Evolutionary conservation across 306 rosid genomes (phyloP), one percentile per base, ranked within the genome.

Genomic region (Oemleria cerasiformis): DNA sequence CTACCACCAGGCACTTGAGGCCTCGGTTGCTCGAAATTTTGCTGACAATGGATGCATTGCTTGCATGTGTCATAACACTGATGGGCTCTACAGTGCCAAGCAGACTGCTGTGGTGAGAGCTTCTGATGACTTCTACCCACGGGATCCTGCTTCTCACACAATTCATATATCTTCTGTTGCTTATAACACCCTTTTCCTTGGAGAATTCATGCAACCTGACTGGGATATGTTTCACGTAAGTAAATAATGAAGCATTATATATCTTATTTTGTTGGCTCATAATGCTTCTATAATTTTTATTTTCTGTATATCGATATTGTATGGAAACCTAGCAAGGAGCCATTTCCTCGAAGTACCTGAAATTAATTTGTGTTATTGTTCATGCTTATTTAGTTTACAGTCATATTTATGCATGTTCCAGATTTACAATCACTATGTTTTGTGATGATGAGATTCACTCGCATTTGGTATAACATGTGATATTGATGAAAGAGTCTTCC

Each of bases 191-290:
- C 87, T 95, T 53, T 95, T 95, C 84, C 97, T 95, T 15, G 97
- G 99, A 55, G 99, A 95, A 75, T 89, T 95, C 71, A 89, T 95
- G 99, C 97, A 91, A 51, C 96, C 99, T 47, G 99, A 95, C 60
- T 95, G 99, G 97, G 99, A 95, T 72, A 95, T 95, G 99, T 95
- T 95, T 86, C 99, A 91, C 55, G 97, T 94, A 77, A 87, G 97
- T 85, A 16, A 30, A 69, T 9, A 21, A 38, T 54, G 9, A 41
- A 65, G 30, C 38, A 38, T 21, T 43, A 42, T 50, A 30, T 7
- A 62, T 42, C 45, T 25, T 58, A 11, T 49, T 48, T 39, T 20
- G 17, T 15, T 38, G 11, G 10, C 12, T 54, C 64, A 36, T 50
- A 36, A 21, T 51, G 61, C 49, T 39, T 10, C 19, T 15, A 1